A percentile compares a stretch with the other conserved stretches of the same genome.
phyloP scores from a whole-genome alignment of 108 stramenopile genomes.

The Nitzschia putrida region DNA sequence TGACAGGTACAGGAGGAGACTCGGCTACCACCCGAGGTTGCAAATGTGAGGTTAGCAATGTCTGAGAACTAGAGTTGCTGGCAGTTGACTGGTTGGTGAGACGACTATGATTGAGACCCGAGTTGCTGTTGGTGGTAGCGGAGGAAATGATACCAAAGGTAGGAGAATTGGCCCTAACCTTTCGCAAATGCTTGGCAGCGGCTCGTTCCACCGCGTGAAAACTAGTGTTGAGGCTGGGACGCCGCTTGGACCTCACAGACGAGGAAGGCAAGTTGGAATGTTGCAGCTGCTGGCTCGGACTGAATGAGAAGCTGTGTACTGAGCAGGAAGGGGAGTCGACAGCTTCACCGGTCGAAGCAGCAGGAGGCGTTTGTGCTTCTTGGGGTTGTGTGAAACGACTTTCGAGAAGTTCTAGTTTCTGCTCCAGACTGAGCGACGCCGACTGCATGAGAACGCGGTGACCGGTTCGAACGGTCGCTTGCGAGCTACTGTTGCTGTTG shows the following conservation, averaged over 20 bases:
- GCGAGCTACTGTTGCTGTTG: not conserved
- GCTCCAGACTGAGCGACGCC: conserved; percentile 30
- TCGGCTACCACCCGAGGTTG: conserved; percentile 31
- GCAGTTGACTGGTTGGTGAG: not conserved
- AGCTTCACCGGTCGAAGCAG: conserved; percentile 7
- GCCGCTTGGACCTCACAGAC: conserved; percentile 32
- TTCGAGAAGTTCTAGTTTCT: conserved; percentile 56
- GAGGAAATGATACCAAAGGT: not conserved
- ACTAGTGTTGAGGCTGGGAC: conserved; percentile 14
- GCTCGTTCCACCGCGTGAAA: conserved; percentile 40
- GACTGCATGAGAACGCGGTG: not conserved
- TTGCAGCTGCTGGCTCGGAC: not conserved
- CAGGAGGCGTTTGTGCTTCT: not conserved
- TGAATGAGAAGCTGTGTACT: conserved; percentile 10
- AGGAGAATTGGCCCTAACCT: conserved; percentile 32
- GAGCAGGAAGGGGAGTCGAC: not conserved
- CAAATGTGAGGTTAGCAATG: conserved; percentile 11
- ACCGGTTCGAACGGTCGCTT: not conserved
- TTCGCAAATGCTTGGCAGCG: conserved; percentile 49
- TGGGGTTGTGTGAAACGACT: conserved; percentile 47
- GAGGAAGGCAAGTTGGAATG: conserved; percentile 15
- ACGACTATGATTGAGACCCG: not conserved
- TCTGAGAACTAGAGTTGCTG: conserved; percentile 6
- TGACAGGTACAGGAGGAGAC: conserved; percentile 36
- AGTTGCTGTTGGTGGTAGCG: not conserved